Base-by-base conservation (phyloP, 1,284 basidiomycete genomes). In the Pseudomicrostroma phylloplanum region DNA sequence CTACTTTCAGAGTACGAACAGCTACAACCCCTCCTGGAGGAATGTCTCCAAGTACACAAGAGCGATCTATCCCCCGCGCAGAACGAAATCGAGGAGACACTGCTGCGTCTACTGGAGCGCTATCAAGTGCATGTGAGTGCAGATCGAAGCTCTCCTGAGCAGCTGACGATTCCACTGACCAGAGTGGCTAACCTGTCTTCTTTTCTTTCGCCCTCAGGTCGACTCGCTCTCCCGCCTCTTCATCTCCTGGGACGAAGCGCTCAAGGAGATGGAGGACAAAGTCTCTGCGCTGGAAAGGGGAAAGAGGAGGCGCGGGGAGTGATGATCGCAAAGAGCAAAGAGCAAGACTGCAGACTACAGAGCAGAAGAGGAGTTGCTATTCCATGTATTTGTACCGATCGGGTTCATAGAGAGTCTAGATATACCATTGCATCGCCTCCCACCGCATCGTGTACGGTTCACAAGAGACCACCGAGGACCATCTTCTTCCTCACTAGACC, bases 91-190 rank as follows among this genome's bases (percentile, higher is more conserved):
- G 51, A 54, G 21, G 51, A 54, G 13, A 8, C 6, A 6, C 51
- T 54, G 2, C 26, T 54, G 51, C 13, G 21, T 2, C 19, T 17
- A 15, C 13, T 54, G 17, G 51, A 25, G 21, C 21, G 13, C 6
- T 54, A 54, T 25, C 51, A 54, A 54, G 26, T 54, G 51, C 51
- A 54, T 17, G n/a, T 54, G 21, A 13, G 51, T 54, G 13, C n/a
- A n/a, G n/a, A n/a, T n/a, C n/a, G n/a, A n/a, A n/a, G n/a, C n/a
- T n/a, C n/a, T n/a, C n/a, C n/a, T n/a, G n/a, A n/a, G n/a, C n/a
- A 43, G 42, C 42, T 43, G 42, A 43, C 42, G 12, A 43, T 43
- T 43, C 42, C n/a, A n/a, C n/a, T n/a, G n/a, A n/a, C n/a, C n/a
- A n/a, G n/a, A n/a, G 12, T 43, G 12, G 12, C 42, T n/a, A 12